Evolutionary conservation across 495 filamentous ascomycete species (phyloP).

Genomic region (Hypomontagnella submonticulosa): DNA sequence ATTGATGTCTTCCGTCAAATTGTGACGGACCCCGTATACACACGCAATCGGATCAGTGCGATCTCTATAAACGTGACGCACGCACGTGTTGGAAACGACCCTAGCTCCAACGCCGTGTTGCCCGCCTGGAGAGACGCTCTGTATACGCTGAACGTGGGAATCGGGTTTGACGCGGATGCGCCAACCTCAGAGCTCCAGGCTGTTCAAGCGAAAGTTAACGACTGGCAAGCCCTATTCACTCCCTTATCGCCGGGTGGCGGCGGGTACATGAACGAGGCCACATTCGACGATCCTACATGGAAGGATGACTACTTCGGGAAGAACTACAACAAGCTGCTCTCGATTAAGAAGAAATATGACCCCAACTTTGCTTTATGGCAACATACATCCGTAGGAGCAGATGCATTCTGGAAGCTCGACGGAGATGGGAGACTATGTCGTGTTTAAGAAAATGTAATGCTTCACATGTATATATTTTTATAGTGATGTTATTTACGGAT

Average conservation of each 20-base stretch:
- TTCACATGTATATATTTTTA: too few relatives aligned
- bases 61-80: constrained; percentile 44
- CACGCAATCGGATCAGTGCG: neutral
- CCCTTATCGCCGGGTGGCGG: constrained; percentile 53
- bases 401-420: too few relatives aligned
- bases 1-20: constrained; percentile 28
- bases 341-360: constrained; percentile 63
- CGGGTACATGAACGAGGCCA: constrained; percentile 60
- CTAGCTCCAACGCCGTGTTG: constrained; percentile 56
- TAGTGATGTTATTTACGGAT: too few relatives aligned
- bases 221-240: neutral
- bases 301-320: constrained; percentile 58
- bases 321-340: constrained; percentile 53
- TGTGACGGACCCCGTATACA: constrained; percentile 47
- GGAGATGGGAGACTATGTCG: too few relatives aligned
- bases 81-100: too few relatives aligned
- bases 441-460: too few relatives aligned
- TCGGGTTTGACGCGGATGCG: neutral
- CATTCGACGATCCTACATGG: constrained; percentile 57
- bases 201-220: neutral
- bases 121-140: constrained; percentile 65
- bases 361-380: constrained; percentile 35
- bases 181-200: neutral
- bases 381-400: too few relatives aligned
- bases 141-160: constrained; percentile 31